Conservation (phyloP, 2,329 filamentous ascomycete species). For the Mollisiaceae sp. region DNA sequence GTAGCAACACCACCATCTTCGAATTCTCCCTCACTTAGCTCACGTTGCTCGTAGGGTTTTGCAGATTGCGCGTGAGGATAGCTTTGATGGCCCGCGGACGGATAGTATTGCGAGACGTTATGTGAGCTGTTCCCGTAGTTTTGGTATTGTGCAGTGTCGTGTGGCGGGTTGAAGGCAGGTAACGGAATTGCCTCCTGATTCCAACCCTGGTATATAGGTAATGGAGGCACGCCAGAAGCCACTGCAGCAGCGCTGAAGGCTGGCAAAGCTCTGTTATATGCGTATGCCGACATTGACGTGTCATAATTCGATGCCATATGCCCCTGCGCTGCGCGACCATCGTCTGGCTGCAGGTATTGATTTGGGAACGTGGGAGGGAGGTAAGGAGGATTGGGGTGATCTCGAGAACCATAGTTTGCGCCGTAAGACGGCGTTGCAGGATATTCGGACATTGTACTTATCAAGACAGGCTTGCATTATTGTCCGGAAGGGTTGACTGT, state of each 20-base stretch:
- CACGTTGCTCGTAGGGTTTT: constrained; percentile 68
- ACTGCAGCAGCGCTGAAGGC: constrained; percentile 36
- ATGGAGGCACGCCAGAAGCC: constrained; percentile 36
- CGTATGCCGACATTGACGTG: constrained; percentile 36
- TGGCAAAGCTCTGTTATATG: constrained; percentile 38
- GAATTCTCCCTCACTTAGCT: constrained; percentile 73
- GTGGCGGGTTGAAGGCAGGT: constrained; percentile 33
- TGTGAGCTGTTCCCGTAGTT: constrained; percentile 28
- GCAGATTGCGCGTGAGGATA: constrained; percentile 32
- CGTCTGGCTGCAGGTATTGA: constrained; percentile 36
- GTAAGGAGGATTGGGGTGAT: constrained; percentile 36
- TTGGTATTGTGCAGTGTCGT: constrained; percentile 27
- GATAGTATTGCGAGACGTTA: constrained; percentile 32
- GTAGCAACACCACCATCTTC: constrained; percentile 50
- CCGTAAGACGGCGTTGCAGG: constrained; percentile 51
- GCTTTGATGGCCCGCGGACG: constrained; percentile 24
- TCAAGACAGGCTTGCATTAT: constrained; percentile 30
- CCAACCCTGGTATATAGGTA: constrained; percentile 42
- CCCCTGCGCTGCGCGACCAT: constrained; percentile 31
- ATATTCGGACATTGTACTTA: constrained; percentile 52
- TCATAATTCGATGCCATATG: constrained; percentile 37
- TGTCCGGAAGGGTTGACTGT: constrained; percentile 21
- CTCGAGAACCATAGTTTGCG: constrained; percentile 37
- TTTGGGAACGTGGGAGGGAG: constrained; percentile 34
- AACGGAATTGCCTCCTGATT: constrained; percentile 38